Evolutionary conservation across 306 rosid species (phyloP).

Genomic region (Vicia villosa): DNA sequence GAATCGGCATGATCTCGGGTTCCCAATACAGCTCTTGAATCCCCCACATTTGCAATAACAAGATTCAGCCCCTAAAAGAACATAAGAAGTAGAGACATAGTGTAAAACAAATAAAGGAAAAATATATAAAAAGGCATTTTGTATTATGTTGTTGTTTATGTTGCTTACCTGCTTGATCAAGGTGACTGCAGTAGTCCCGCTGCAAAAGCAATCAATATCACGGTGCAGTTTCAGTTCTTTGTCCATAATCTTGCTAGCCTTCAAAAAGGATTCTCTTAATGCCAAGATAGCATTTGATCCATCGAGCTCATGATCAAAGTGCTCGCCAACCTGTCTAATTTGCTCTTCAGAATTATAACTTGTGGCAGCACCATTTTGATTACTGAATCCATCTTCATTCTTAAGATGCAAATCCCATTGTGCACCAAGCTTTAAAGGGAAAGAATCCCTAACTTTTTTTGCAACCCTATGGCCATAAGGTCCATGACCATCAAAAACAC

Average conservation of each 20-base stretch:
- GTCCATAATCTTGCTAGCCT: slow-evolving; percentile 82
- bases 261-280: slow-evolving; percentile 68
- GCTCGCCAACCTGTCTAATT: slow-evolving; percentile 41
- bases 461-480: slow-evolving; percentile 90
- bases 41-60: slow-evolving; percentile 69
- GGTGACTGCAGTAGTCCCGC: slow-evolving; percentile 94
- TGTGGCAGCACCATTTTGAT: slow-evolving; percentile 37
- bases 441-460: slow-evolving; percentile 80
- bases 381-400: slow-evolving; percentile 38
- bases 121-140: slow-evolving; percentile 9
- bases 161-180: slow-evolving; percentile 76
- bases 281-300: slow-evolving; percentile 38
- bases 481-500: slow-evolving; percentile 98
- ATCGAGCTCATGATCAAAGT: slow-evolving; percentile 36
- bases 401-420: slow-evolving; percentile 61
- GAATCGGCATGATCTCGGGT: slow-evolving; percentile 66
- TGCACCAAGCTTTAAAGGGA: slow-evolving; percentile 76
- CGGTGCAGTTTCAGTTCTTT: slow-evolving; percentile 88
- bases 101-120: slow-evolving; percentile 14
- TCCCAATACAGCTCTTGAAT: slow-evolving; percentile 72
- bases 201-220: slow-evolving; percentile 76
- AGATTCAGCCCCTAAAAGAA: slow-evolving; percentile 71
- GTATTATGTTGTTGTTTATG: slow-evolving; percentile 6
- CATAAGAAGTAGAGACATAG: slow-evolving; percentile 10
- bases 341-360: slow-evolving; percentile 40